Conservation (phyloP, 176 grass and related monocot species). For the Musa acuminata region DNA sequence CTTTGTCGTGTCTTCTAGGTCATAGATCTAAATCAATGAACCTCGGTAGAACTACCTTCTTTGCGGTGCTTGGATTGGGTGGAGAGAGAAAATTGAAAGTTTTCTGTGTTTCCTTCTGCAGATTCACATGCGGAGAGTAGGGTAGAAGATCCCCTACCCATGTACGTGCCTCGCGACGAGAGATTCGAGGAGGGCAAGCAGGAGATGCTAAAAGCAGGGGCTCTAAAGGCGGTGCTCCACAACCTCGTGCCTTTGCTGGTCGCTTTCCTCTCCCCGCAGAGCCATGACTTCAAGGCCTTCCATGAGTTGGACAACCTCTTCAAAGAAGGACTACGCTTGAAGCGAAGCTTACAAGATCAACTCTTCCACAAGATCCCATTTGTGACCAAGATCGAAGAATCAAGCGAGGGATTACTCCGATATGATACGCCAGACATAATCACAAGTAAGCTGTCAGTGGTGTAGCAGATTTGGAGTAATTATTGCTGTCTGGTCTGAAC, state of each 20-base stretch:
- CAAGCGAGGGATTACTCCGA: conserved; percentile 68
- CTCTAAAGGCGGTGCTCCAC: conserved; percentile 73
- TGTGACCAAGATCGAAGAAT: conserved; percentile 69
- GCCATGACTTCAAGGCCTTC: conserved; percentile 69
- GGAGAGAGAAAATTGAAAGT: neutral
- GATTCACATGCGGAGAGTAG: conserved; percentile 57
- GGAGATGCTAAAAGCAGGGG: conserved; percentile 63
- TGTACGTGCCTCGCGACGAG: conserved; percentile 81
- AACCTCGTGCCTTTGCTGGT: conserved; percentile 80
- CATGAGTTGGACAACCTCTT: conserved; percentile 97
- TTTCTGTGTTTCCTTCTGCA: conserved; percentile 11
- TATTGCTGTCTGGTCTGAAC: no score
- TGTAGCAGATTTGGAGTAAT: neutral
- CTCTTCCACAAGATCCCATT: conserved; percentile 77
- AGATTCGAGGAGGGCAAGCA: conserved; percentile 87
- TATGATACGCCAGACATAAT: conserved; percentile 88
- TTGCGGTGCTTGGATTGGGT: neutral
- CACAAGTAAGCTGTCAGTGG: conserved; percentile 39
- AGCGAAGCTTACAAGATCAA: conserved; percentile 76
- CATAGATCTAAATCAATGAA: no score
- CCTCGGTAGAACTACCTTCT: no score
- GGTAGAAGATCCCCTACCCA: conserved; percentile 56
- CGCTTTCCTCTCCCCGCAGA: conserved; percentile 41
- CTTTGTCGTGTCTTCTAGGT: neutral
- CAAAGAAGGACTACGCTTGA: conserved; percentile 75